Conservation (phyloP, 108 stramenopile species). For the Fistulifera solaris region DNA sequence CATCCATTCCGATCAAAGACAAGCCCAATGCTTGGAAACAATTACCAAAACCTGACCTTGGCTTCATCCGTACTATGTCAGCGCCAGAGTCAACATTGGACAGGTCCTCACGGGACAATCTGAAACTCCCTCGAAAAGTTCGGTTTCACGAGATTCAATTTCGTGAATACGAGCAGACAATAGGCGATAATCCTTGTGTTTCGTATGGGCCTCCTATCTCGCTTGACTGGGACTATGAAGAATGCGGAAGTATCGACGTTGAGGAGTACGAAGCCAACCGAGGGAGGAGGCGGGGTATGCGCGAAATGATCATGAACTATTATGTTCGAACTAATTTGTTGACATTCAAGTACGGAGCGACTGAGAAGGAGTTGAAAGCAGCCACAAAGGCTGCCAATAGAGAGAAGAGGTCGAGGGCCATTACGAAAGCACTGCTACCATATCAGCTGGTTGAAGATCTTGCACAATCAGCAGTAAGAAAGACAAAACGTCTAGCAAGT, state of each 20-base stretch:
- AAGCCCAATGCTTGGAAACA: not conserved
- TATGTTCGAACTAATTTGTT: constrained; percentile 38
- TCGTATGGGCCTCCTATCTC: constrained; percentile 49
- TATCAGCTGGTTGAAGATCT: constrained; percentile 29
- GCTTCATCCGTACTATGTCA: too few relatives aligned
- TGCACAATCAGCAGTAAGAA: constrained; percentile 31
- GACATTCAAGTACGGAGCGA: constrained; percentile 20
- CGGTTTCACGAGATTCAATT: constrained; percentile 25
- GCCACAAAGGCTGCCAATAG: constrained; percentile 23
- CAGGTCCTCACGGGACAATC: too few relatives aligned
- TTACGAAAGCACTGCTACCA: constrained; percentile 26
- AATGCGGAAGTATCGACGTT: constrained; percentile 20
- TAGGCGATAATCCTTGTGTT: constrained; percentile 56
- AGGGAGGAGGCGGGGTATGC: constrained; percentile 18
- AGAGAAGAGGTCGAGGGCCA: constrained; percentile 19
- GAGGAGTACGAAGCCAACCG: constrained; percentile 44
- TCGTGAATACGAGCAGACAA: constrained; percentile 41
- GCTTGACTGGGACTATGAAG: constrained; percentile 57
- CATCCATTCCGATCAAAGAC: constrained; percentile 1
- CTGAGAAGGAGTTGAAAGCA: constrained; percentile 28
- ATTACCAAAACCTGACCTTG: too few relatives aligned
- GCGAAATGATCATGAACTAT: constrained; percentile 38
- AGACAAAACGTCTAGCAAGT: constrained; percentile 27
- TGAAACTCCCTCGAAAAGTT: too few relatives aligned
- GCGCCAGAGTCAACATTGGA: too few relatives aligned